Evolutionary conservation across 192 early-diverging fungal species (phyloP).

Genomic region (Podila verticillata): DNA sequence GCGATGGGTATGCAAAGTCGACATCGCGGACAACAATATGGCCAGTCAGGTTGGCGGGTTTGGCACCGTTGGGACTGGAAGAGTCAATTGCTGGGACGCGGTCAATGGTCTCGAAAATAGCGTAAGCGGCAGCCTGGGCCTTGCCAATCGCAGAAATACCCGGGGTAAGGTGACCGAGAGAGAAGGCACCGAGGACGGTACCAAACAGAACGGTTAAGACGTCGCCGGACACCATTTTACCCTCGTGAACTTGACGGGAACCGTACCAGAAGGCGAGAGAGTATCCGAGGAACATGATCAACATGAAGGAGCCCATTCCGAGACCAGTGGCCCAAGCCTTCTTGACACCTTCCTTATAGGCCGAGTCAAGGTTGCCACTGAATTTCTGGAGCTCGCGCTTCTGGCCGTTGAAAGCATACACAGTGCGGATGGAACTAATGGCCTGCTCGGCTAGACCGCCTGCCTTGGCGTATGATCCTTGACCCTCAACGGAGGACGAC

Average conservation of each 20-base stretch:
- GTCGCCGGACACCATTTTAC: conserved; percentile 55
- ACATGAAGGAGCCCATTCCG: conserved; percentile 82
- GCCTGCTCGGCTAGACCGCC: conserved; percentile 90
- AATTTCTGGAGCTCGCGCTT: conserved; percentile 67
- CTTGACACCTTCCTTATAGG: conserved; percentile 67
- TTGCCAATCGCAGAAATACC: conserved; percentile 73
- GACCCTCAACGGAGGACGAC: conserved; percentile 55
- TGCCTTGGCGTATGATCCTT: conserved; percentile 82
- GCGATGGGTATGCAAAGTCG: conserved; percentile 84
- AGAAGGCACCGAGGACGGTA: conserved; percentile 74
- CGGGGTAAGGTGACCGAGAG: conserved; percentile 69
- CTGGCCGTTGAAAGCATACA: conserved; percentile 86
- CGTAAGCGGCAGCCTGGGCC: conserved; percentile 85
- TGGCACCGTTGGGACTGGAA: conserved; percentile 51
- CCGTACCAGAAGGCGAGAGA: conserved; percentile 91
- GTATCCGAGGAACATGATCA: conserved; percentile 80
- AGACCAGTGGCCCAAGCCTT: conserved; percentile 66
- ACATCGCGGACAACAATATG: conserved; percentile 80
- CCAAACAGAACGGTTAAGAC: conserved; percentile 84
- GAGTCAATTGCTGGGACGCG: conserved; percentile 84
- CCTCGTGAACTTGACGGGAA: conserved; percentile 61
- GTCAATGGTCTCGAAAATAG: conserved; percentile 85
- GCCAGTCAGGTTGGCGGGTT: conserved; percentile 68
- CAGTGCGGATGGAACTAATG: conserved; percentile 84
- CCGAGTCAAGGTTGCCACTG: conserved; percentile 58